Base-by-base conservation (phyloP, 352 stramenopile species). In the Phytopythium kandeliae region DNA sequence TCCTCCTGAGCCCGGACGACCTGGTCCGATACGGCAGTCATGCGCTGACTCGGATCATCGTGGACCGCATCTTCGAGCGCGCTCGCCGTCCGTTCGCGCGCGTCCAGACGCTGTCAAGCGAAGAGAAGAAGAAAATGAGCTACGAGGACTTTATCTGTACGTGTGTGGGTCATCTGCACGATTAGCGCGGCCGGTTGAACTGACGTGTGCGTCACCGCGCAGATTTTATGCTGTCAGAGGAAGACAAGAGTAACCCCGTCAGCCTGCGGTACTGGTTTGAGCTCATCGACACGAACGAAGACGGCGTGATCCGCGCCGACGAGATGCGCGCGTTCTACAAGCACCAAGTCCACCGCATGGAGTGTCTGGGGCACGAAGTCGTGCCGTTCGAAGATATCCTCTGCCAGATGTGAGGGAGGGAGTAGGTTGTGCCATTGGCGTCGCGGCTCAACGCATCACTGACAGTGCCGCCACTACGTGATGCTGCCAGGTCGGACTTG, bases 221-320 rank as follows among this genome's bases (percentile, higher is more conserved):
- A 94, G 83, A 98, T 75, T 99, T 99, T 73, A 99, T 99, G 94
- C 78, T 99, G 16, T 97, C 84, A 41, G 97, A 99, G 73, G 97
- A 99, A 85, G 96, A 99, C 71, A 98, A 99, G 73, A 92, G 90
- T 48, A 99, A 98, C 71, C 85, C 92, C 30, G 83, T 96, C 36
- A 97, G 89, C 48, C 74, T 99, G 44, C 71, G 85, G 45, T 99
- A 99, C 72, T 99, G 97, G 97, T 99, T 99, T 58, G 85, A 94
- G 49, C 97, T 97, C 44, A 88, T 98, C 35, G 97, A 99, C 77
- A 92, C 98, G 24, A 97, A 99, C 68, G 96, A 97, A 34, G 96
- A 99, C 68, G 90, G 92, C 33, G 92, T 97, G 40, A 89, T 99
- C 41, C 95, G 94, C 36, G 90, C 96, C 62, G 95, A 98, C 73